Conservation (phyloP, 345 rosid genomes). For the Syzygium grande region DNA sequence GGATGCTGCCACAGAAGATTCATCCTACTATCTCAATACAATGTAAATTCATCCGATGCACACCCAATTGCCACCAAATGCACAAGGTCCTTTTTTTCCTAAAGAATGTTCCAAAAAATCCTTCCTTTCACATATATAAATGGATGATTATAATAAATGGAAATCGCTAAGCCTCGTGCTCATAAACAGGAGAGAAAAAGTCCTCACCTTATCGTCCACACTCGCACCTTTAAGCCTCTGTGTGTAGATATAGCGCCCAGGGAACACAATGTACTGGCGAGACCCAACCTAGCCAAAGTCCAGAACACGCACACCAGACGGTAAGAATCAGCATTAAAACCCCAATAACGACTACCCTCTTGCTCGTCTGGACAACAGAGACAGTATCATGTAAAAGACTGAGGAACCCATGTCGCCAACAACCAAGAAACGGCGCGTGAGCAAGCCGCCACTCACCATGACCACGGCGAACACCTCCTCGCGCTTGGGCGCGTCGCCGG, state of each 20-base stretch:
- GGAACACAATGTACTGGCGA: constrained; percentile 88
- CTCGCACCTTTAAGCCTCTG: constrained; percentile 91
- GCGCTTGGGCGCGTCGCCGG: constrained; percentile 44
- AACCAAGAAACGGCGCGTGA: background rate
- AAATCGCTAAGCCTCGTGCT: background rate
- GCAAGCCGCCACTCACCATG: constrained; percentile 43
- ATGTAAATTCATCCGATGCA: background rate
- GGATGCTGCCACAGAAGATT: background rate
- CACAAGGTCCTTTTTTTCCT: background rate
- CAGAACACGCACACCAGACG: background rate
- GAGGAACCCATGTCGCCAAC: background rate
- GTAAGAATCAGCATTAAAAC: background rate
- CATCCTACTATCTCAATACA: background rate
- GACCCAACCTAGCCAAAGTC: constrained; percentile 46
- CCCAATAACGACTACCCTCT: background rate
- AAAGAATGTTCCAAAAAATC: background rate
- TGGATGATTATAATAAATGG: background rate
- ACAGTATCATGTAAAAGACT: background rate
- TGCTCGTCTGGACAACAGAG: background rate
- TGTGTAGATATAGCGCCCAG: constrained; percentile 68
- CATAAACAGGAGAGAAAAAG: background rate
- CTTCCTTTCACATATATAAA: background rate
- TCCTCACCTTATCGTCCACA: constrained; percentile 68
- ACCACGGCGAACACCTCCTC: constrained; percentile 94
- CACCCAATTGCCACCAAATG: background rate